phyloP scores from a whole-genome alignment of 2,329 filamentous ascomycete species.

The Paecilomyces sp. region DNA sequence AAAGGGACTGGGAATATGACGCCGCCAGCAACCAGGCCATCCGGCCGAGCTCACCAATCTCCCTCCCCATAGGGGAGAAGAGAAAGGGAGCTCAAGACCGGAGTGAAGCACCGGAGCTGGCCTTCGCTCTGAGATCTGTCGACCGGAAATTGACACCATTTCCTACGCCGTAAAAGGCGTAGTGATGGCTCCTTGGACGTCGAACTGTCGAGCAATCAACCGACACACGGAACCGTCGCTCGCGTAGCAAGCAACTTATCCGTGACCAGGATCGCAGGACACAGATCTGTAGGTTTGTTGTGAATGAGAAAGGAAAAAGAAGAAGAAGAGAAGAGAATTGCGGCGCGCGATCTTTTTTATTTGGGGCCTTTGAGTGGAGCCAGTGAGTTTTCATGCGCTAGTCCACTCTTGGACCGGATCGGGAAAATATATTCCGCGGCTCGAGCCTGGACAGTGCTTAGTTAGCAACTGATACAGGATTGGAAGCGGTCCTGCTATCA shows the following conservation, averaged over 20 bases:
- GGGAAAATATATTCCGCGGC: constrained; percentile 7
- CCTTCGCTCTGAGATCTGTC: constrained; percentile 84
- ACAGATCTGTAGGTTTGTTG: constrained; percentile 65
- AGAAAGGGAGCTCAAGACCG: constrained; percentile 58
- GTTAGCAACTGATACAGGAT: background rate
- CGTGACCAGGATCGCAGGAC: constrained; percentile 66
- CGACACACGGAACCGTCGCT: constrained; percentile 51
- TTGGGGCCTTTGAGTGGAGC: constrained; percentile 12
- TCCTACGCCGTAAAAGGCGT: constrained; percentile 14
- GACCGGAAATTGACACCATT: constrained; percentile 86
- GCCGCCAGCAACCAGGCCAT: constrained; percentile 49
- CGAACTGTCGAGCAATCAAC: constrained; percentile 83
- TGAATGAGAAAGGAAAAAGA: constrained; percentile 32
- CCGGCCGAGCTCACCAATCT: constrained; percentile 59
- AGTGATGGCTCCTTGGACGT: constrained; percentile 74
- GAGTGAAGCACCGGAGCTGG: constrained; percentile 44
- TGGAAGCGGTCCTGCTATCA: background rate
- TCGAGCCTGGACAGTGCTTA: background rate
- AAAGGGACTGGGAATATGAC: constrained; percentile 87
- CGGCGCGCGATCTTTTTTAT: constrained; percentile 18
- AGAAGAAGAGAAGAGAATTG: constrained; percentile 26
- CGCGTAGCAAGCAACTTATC: constrained; percentile 22
- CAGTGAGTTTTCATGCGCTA: constrained; percentile 14
- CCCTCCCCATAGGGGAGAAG: constrained; percentile 2
- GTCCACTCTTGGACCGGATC: constrained; percentile 11